Conservation (phyloP, 2,329 filamentous ascomycete species). For the Lachnellula willkommii region DNA sequence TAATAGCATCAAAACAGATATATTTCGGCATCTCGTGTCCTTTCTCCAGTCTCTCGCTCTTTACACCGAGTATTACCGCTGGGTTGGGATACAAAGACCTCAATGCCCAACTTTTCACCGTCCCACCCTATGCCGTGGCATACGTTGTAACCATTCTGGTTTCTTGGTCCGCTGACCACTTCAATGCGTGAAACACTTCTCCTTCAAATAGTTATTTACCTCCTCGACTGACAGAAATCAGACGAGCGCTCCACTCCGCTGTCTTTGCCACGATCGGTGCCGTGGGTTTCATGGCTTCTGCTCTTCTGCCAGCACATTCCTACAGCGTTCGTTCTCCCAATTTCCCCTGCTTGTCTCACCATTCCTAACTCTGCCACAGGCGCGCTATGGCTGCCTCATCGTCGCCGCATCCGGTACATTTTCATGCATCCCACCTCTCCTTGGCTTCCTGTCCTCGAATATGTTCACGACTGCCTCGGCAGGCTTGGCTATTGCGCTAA, state of each 20-base stretch:
- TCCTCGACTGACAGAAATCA: not conserved
- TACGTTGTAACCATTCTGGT: constrained; percentile 42
- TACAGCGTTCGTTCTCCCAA: constrained; percentile 39
- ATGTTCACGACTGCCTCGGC: constrained; percentile 59
- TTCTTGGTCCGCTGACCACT: constrained; percentile 58
- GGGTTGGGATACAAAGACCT: constrained; percentile 51
- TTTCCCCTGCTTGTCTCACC: not conserved
- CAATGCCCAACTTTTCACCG: constrained; percentile 60
- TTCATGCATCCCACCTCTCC: constrained; percentile 60
- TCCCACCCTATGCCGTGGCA: constrained; percentile 57
- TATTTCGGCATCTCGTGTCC: constrained; percentile 49
- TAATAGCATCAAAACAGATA: constrained; percentile 29
- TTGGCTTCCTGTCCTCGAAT: constrained; percentile 40
- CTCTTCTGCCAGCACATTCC: constrained; percentile 53
- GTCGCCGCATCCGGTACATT: constrained; percentile 63
- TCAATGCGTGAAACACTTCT: constrained; percentile 40
- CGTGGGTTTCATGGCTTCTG: constrained; percentile 56
- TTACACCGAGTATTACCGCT: constrained; percentile 59
- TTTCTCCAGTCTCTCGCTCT: constrained; percentile 55
- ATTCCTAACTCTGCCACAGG: constrained; percentile 19
- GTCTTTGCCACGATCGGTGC: constrained; percentile 46
- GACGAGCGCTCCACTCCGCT: constrained; percentile 47
- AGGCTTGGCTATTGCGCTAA: constrained; percentile 65
- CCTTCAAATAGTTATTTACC: not conserved
- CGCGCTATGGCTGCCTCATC: constrained; percentile 66